phyloP scores from a whole-genome alignment of 2,329 filamentous ascomycete species.

The Colletotrichum australisinense region DNA sequence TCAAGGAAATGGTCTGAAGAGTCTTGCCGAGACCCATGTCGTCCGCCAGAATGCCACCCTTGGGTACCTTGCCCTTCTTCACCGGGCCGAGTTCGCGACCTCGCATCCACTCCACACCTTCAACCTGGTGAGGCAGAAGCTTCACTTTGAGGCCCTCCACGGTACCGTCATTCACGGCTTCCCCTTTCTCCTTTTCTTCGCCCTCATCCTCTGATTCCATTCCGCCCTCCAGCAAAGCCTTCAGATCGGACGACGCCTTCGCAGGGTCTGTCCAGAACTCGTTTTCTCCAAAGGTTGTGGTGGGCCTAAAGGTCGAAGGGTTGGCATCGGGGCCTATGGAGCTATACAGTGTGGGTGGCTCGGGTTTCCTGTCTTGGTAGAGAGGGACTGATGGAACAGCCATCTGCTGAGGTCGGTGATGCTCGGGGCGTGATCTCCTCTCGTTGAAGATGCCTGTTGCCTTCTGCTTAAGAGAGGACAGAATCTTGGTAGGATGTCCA shows the following conservation, averaged over 20 bases:
- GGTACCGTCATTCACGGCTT: slow-evolving; percentile 58
- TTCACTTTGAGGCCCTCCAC: slow-evolving; percentile 88
- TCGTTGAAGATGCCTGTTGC: slow-evolving; percentile 65
- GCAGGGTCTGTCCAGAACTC: slow-evolving; percentile 75
- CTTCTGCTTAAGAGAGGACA: slow-evolving; percentile 65
- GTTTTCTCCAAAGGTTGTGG: slow-evolving; percentile 50
- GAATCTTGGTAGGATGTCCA: slow-evolving; percentile 55
- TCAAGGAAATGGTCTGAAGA: slow-evolving; percentile 89
- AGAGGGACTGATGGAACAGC: slow-evolving; percentile 60
- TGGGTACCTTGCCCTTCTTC: slow-evolving; percentile 84
- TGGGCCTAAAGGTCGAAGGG: slow-evolving; percentile 46
- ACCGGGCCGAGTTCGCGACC: slow-evolving; percentile 89
- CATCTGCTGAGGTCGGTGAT: slow-evolving; percentile 63
- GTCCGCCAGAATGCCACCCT: slow-evolving; percentile 94
- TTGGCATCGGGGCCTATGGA: slow-evolving; percentile 48
- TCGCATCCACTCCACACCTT: slow-evolving; percentile 95
- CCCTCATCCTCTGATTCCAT: slow-evolving; percentile 79
- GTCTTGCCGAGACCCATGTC: slow-evolving; percentile 99
- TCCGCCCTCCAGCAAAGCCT: slow-evolving; percentile 83
- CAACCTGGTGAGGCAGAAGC: slow-evolving; percentile 91
- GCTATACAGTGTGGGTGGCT: slow-evolving; percentile 60
- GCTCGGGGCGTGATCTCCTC: slow-evolving; percentile 66
- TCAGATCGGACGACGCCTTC: slow-evolving; percentile 81
- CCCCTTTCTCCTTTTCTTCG: slow-evolving; percentile 46
- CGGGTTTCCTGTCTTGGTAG: slow-evolving; percentile 59